These are phyloP conservation scores for Tuber microsphaerosporum DNA, from an alignment of 495 filamentous ascomycete genomes.

Conservation along the genomic window DNA sequence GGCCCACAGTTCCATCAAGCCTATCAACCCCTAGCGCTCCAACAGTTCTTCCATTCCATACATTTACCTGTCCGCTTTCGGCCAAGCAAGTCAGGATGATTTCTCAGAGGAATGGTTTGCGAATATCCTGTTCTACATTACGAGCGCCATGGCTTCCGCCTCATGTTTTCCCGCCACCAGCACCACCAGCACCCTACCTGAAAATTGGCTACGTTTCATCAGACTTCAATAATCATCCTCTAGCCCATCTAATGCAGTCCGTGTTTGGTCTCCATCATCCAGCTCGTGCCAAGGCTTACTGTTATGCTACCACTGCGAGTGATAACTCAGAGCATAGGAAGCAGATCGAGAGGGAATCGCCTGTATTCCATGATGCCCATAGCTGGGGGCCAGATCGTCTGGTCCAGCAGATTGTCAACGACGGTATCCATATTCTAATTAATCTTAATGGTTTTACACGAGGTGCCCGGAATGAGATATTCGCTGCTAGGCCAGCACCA, in stretches of 20 bases:
- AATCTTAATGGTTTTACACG: constrained; percentile 97
- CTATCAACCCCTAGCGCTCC: constrained; percentile 81
- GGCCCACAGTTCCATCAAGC: constrained; percentile 67
- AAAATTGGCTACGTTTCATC: constrained; percentile 95
- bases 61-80: constrained; percentile 89
- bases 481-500: constrained; percentile 87
- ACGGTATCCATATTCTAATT: constrained; percentile 91
- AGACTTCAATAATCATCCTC: constrained; percentile 97
- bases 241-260: constrained; percentile 86
- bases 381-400: constrained; percentile 77
- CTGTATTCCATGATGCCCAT: constrained; percentile 83
- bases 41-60: constrained; percentile 97
- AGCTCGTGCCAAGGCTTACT: constrained; percentile 69
- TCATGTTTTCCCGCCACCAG: constrained; percentile 73
- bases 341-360: constrained; percentile 91
- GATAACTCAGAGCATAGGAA: constrained; percentile 85
- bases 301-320: constrained; percentile 92
- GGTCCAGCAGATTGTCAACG: constrained; percentile 82
- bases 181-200: constrained; percentile 72
- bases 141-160: constrained; percentile 76
- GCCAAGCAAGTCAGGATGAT: constrained; percentile 92
- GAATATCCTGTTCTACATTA: constrained; percentile 85
- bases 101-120: constrained; percentile 86
- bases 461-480: constrained; percentile 94
- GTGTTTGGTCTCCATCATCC: constrained; percentile 89